Conservation (phyloP, 2,329 filamentous ascomycete species). For the Fragosphaeria purpurea region DNA sequence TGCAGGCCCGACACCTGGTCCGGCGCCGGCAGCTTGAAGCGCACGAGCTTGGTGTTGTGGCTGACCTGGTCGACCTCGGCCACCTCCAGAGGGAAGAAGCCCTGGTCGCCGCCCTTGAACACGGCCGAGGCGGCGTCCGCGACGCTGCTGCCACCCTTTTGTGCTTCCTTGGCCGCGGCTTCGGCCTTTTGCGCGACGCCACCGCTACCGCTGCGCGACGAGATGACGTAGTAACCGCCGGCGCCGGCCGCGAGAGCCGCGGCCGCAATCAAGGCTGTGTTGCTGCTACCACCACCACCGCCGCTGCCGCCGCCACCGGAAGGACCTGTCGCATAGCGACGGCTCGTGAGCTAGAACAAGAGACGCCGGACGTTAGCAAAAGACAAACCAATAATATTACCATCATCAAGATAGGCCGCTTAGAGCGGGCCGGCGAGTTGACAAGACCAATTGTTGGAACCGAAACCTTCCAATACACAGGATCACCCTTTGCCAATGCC, state of each 20-base stretch:
- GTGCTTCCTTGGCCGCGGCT: slow-evolving; percentile 35
- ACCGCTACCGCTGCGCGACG: slow-evolving; percentile 25
- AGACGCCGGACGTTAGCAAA: slow-evolving; percentile 13
- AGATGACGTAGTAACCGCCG: slow-evolving; percentile 46
- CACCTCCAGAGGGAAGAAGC: slow-evolving; percentile 73
- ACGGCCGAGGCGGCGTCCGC: slow-evolving; percentile 30
- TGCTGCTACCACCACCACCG: slow-evolving; percentile 30
- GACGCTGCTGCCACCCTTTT: slow-evolving; percentile 25
- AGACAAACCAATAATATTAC: background rate
- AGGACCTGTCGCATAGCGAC: slow-evolving; percentile 60
- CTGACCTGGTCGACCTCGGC: slow-evolving; percentile 70
- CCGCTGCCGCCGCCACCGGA: slow-evolving; percentile 34
- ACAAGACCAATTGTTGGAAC: too few species aligned
- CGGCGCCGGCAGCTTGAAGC: slow-evolving; percentile 75
- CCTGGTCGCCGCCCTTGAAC: slow-evolving; percentile 79
- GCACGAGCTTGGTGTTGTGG: slow-evolving; percentile 89
- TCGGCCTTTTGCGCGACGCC: slow-evolving; percentile 45
- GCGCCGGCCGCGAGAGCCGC: slow-evolving; percentile 44
- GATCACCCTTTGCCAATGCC: too few species aligned
- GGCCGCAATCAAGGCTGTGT: slow-evolving; percentile 51
- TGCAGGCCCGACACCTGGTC: slow-evolving; percentile 76
- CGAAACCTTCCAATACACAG: too few species aligned
- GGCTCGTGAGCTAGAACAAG: slow-evolving; percentile 34
- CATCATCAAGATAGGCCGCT: too few species aligned
- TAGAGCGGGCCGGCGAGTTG: too few species aligned